Evolutionary conservation across 306 rosid genomes (phyloP).

Genomic region (Cucurbita ficifolia): DNA sequence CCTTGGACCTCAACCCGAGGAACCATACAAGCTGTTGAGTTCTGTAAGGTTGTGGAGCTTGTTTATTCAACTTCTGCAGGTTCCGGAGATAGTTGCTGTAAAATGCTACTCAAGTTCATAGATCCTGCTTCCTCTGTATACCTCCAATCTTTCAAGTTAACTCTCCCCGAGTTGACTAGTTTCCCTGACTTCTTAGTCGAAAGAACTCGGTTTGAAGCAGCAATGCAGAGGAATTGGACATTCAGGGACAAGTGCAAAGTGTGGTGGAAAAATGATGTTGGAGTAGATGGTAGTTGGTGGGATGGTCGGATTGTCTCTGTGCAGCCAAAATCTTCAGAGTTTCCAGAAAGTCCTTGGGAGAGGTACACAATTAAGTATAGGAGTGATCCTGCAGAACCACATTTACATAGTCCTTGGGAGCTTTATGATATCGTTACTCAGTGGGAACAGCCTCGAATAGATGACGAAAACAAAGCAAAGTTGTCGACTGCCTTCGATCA

Average conservation of each 20-base stretch:
- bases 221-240: constrained; percentile 76
- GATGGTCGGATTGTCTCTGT: constrained; percentile 54
- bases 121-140: constrained; percentile 53
- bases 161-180: constrained; percentile 75
- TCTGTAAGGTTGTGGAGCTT: constrained; percentile 51
- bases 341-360: constrained; percentile 96
- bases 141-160: constrained; percentile 51
- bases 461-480: constrained; percentile 34
- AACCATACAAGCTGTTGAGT: constrained; percentile 60
- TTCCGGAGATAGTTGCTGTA: constrained; percentile 99
- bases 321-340: constrained; percentile 54
- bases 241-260: constrained; percentile 88
- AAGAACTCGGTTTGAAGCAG: constrained; percentile 61
- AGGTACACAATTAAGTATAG: constrained; percentile 59
- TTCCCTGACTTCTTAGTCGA: constrained; percentile 97
- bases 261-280: constrained; percentile 91
- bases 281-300: constrained; percentile 88
- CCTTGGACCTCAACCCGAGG: constrained; percentile 61
- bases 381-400: constrained; percentile 49
- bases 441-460: constrained; percentile 72
- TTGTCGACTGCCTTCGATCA: constrained; percentile 39
- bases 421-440: constrained; percentile 54
- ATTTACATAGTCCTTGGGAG: constrained; percentile 97
- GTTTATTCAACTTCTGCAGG: constrained; percentile 74
- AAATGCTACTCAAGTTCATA: constrained; percentile 63